Evolutionary conservation across 2,329 filamentous ascomycete genomes (phyloP), one percentile per base, ranked within the genome.

Genomic region (Aspergillus hortae): DNA sequence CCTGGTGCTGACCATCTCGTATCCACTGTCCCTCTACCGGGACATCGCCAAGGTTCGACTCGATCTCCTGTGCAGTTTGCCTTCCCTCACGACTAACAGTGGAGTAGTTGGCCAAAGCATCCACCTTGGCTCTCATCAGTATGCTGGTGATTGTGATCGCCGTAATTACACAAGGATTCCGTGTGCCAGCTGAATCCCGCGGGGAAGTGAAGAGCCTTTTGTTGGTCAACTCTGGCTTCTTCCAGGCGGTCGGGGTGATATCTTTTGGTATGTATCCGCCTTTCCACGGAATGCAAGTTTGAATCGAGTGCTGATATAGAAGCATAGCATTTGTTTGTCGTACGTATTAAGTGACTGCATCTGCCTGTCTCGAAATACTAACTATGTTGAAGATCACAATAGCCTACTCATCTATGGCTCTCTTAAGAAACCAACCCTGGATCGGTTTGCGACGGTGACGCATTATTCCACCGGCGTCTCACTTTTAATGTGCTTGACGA

Each of bases 381-480:
- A 71, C 54, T 19, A 42, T 36, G 14, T 35, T 6, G 36, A 60
- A 81, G 79, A 99, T 69, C 94, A 99, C 77, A 99, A 99, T 75
- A 95, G 90, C 47, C 86, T 99, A 54, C 81, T 99, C 51, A 99
- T 99, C 68, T 99, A 99, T 74, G 92, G 92, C 60, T 97, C 92
- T 2, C 82, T 99, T 56, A 87, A 88, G 62, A 96, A 89, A 47
- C 94, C 94, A 1, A 99, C 94, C 1, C 88, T 99, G 62, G 92
- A 97, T 77, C 90, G 95, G 57, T 99, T 99, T 76, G 80, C 91
- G 35, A 85, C 80, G 51, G 92, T 99, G 36, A 99, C 94, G 35
- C 94, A 99, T 75, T 95, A 90, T 74, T 95, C 90, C 35, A 96
- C 94, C 0, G 83, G 80, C 58, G 85, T 96, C 44, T 96, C 92